phyloP scores from a whole-genome alignment of 148 eudicot genomes.

The Chenopodium quinoa region DNA sequence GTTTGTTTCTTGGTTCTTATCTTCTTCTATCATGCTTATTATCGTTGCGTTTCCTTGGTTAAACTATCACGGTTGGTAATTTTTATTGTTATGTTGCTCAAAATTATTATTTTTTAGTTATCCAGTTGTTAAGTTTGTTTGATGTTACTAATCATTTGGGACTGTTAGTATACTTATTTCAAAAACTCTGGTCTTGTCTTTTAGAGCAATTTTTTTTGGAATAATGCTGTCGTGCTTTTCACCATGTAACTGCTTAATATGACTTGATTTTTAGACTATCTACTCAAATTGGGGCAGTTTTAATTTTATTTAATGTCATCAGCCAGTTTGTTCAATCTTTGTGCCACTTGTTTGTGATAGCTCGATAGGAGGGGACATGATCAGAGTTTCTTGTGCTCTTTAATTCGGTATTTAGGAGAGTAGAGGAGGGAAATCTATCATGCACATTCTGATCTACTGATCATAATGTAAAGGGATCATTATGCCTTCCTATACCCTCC shows the following conservation, averaged over 20 bases:
- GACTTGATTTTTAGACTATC: not conserved
- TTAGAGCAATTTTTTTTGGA: not conserved
- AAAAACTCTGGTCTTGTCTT: not conserved
- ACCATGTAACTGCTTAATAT: not conserved
- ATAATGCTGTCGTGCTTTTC: not conserved
- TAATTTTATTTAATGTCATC: no score
- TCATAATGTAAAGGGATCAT: not conserved
- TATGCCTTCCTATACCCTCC: not conserved
- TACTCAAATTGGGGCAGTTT: no score
- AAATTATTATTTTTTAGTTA: not conserved
- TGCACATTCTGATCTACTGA: not conserved
- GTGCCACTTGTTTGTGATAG: no score
- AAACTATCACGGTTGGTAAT: not conserved
- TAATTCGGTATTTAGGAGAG: not conserved
- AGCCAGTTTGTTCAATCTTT: no score
- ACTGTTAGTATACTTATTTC: not conserved
- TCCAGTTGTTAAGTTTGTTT: not conserved
- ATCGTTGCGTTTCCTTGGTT: not conserved
- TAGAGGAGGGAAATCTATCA: not conserved
- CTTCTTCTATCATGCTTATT: not conserved
- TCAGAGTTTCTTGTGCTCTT: not conserved
- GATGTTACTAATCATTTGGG: not conserved
- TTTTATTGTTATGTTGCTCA: not conserved
- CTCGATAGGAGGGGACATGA: no score
- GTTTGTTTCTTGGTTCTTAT: slow-evolving; percentile 1